Conservation (phyloP, 176 grass and related monocot genomes). For the Saccharum spontaneum region DNA sequence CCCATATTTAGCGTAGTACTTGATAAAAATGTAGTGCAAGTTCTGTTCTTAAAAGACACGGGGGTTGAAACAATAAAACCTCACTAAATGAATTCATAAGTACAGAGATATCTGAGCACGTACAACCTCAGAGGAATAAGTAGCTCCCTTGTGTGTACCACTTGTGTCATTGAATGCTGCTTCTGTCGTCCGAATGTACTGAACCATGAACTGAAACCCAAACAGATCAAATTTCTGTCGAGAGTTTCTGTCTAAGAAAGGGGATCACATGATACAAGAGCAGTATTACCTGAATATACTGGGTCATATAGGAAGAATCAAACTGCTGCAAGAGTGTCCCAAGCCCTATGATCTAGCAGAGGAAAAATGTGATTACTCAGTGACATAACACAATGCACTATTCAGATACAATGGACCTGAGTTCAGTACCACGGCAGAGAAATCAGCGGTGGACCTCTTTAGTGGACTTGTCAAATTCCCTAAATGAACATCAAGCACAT, state of each 20-base stretch:
- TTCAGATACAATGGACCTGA: conserved; percentile 15
- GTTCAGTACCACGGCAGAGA: conserved; percentile 60
- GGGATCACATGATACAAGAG: background rate
- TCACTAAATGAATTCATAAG: background rate
- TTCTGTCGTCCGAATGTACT: conserved; percentile 62
- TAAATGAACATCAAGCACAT: conserved; percentile 76
- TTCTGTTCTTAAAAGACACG: background rate
- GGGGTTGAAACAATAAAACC: background rate
- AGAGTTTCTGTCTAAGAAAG: conserved; percentile 21
- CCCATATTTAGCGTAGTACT: background rate
- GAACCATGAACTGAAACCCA: conserved; percentile 71
- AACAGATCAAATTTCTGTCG: conserved; percentile 16
- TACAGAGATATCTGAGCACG: background rate
- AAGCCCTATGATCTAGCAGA: conserved; percentile 66
- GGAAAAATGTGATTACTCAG: conserved; percentile 1
- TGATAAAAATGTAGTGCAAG: background rate
- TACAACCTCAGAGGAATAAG: conserved; percentile 52
- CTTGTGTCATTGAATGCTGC: conserved; percentile 45
- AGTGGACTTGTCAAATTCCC: conserved; percentile 68
- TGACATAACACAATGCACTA: background rate
- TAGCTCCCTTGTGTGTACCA: conserved; percentile 39
- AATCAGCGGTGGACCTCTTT: conserved; percentile 63
- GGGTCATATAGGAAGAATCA: conserved; percentile 51
- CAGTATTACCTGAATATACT: conserved; percentile 64
- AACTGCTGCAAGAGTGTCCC: conserved; percentile 68